Conservation (phyloP, 352 stramenopile species). For the Blastocystis sp. region DNA sequence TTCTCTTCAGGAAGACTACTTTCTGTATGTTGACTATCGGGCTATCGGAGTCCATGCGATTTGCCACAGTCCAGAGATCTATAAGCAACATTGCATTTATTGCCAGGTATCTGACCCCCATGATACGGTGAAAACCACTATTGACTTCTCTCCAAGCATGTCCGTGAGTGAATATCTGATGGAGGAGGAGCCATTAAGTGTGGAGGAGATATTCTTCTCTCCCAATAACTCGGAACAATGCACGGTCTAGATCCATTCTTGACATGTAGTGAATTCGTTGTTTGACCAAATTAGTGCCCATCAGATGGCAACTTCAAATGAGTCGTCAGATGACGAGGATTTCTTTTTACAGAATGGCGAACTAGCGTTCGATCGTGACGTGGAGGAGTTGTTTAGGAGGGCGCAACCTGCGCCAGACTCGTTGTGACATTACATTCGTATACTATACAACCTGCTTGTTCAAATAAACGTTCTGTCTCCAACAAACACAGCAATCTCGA, state of each 20-base stretch:
- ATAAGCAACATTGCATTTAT: slow-evolving; percentile 33
- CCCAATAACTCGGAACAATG: not conserved
- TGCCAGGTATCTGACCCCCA: slow-evolving; percentile 38
- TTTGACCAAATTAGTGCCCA: slow-evolving; percentile 3
- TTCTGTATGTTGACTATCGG: slow-evolving; percentile 1
- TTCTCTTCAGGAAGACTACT: not conserved
- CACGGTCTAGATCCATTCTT: not conserved
- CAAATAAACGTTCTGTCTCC: not conserved
- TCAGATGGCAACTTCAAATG: not conserved
- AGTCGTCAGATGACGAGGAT: not conserved
- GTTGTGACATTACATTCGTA: not conserved
- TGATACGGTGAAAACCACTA: not conserved
- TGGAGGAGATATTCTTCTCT: slow-evolving; percentile 41
- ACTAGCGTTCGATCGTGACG: slow-evolving; percentile 20
- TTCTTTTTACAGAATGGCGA: not conserved
- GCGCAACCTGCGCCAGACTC: not conserved
- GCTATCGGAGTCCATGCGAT: slow-evolving; percentile 49
- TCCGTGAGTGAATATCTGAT: not conserved
- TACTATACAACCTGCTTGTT: not conserved
- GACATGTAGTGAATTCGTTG: not conserved
- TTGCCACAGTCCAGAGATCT: slow-evolving; percentile 47
- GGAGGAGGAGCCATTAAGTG: not conserved
- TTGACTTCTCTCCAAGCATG: not conserved
- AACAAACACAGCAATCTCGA: not conserved
- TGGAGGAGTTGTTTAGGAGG: not conserved